Base-by-base conservation (phyloP, 176 grass and related monocot genomes). In the Hordeum vulgare region DNA sequence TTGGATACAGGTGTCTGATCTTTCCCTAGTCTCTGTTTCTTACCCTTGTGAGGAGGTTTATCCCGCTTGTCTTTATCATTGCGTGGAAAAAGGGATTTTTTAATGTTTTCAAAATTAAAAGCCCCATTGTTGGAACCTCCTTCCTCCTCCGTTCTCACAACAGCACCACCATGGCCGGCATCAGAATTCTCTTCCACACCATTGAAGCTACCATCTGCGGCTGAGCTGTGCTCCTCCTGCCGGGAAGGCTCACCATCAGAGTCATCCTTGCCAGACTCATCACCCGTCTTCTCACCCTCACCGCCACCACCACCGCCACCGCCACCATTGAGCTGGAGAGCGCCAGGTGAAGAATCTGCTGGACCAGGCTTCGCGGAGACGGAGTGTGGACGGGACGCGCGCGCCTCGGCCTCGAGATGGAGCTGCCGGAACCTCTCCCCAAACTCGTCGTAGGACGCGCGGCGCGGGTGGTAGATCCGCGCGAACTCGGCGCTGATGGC, bases 361-460 rank as follows among this genome's bases (percentile, higher is more conserved):
- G 69, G 69, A 47, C 1, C 24, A 4, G 24, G 40, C 69, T 72
- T 72, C 40, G 8, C 69, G 40, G 69, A 23, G 69, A 45, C 24
- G 69, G 40, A 17, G 40, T 24, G 1, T 0, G 69, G 69, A 2
- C 40, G 69, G 23, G 40, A 45, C 69, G 85, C 81, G 9, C 91
- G 85, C 39, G 88, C 91, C 76, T 93, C 85, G 10, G 85, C 91
- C 88, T 93, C 91, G 70, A 79, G 86, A 67, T 93, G 91, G 1
- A 93, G 84, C 84, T 93, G 85, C 11, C 91, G 80, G 83, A 93
- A 93, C 24, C 44, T 85, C 81, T 93, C 91, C 3, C 77, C 84
- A 24, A 93, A 93, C 17, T 31, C 71, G 67, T 39, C 20, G 31
- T 93, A 93, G 33, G 56, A 69, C 0, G 40, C 81, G 13, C 91